phyloP scores from a whole-genome alignment of 208 protist genomes.

The Leishmania major region DNA sequence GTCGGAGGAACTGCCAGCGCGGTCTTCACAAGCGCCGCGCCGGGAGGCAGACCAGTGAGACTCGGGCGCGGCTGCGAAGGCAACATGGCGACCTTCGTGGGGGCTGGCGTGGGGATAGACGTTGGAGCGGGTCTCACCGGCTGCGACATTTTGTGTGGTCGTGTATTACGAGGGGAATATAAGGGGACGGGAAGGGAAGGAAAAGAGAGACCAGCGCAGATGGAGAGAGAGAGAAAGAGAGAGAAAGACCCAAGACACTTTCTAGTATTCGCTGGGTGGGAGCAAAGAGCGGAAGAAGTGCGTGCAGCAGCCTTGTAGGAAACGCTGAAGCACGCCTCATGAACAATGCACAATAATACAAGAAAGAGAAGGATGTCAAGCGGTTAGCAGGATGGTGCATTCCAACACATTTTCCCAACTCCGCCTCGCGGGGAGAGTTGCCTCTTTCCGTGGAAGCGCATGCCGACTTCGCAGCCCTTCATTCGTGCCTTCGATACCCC shows the following conservation, averaged over 20 bases:
- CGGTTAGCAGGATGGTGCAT: background rate
- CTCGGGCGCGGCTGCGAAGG: background rate
- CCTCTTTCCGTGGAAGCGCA: background rate
- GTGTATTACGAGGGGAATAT: background rate
- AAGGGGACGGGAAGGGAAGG: background rate
- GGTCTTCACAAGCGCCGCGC: conserved; percentile 14
- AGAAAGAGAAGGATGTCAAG: background rate
- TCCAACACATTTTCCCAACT: background rate
- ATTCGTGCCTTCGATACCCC: background rate
- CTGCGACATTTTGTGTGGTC: background rate
- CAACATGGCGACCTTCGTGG: background rate
- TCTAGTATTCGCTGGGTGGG: background rate
- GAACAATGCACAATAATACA: background rate
- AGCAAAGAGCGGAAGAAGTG: background rate
- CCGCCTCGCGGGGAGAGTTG: background rate
- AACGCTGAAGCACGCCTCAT: background rate
- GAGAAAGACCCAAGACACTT: background rate
- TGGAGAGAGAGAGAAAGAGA: background rate
- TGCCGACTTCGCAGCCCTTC: background rate
- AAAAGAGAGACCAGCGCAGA: background rate
- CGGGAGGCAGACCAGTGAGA: background rate
- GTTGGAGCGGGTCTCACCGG: background rate
- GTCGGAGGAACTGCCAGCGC: background rate
- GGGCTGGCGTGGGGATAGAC: background rate
- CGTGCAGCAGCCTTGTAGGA: background rate